Conservation (phyloP, 31 red algal genomes). For the Porphyra umbilicalis region DNA sequence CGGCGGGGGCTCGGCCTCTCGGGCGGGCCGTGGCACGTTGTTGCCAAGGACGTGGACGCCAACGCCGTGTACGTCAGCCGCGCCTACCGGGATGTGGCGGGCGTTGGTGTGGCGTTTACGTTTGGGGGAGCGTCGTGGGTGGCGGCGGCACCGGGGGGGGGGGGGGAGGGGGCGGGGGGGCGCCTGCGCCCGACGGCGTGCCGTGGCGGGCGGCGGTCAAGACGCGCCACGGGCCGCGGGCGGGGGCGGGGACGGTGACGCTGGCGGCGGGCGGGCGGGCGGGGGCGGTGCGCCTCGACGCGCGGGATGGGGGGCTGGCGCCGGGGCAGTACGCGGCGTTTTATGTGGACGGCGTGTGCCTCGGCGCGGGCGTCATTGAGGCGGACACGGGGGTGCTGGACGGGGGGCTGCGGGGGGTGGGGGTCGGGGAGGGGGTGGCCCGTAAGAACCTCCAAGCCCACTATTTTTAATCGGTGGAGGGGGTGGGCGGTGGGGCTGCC, state of each 20-base stretch:
- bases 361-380: constrained; percentile 63
- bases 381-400: constrained; percentile 8
- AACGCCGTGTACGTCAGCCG: constrained; percentile 78
- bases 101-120: constrained; percentile 18
- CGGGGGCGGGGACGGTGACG: constrained; percentile 10
- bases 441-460: neutral
- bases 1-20: constrained; percentile 67
- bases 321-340: constrained; percentile 82
- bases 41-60: constrained; percentile 44
- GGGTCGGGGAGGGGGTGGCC: neutral
- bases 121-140: constrained; percentile 54
- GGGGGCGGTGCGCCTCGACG: constrained; percentile 5
- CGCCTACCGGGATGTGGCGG: constrained; percentile 15
- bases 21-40: constrained; percentile 80
- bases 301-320: constrained; percentile 34
- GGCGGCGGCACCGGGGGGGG: constrained; percentile 1
- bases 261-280: constrained; percentile 1
- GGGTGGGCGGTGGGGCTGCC: neutral
- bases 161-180: neutral
- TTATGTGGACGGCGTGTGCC: constrained; percentile 41
- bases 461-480: neutral
- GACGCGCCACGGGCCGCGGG: constrained; percentile 56
- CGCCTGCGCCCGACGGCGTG: neutral
- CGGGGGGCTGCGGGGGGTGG: neutral
- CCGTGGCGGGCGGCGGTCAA: constrained; percentile 29